Conservation (phyloP, 2,329 filamentous ascomycete species). For the Hysterium pulicare region DNA sequence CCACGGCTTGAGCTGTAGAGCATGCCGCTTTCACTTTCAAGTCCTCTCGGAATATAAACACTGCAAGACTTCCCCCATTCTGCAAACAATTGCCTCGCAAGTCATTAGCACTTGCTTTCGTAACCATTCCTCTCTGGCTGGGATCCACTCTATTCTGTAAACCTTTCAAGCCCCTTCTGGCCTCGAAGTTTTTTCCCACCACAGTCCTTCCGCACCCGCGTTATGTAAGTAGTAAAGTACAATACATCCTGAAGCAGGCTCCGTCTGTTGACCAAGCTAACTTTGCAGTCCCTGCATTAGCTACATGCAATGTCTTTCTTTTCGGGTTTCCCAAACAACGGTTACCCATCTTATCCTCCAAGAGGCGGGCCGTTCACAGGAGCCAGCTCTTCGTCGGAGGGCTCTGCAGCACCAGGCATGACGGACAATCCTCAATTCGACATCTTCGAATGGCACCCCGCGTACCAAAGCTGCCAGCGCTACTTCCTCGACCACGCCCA, state of each 20-base stretch:
- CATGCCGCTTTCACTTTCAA: slow-evolving; percentile 1
- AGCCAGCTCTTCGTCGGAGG: slow-evolving; percentile 6
- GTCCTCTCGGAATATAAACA: slow-evolving; percentile 23
- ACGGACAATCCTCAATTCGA: slow-evolving; percentile 58
- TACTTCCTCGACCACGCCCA: slow-evolving; percentile 94
- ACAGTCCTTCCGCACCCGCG: too few species aligned
- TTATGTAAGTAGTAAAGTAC: too few species aligned
- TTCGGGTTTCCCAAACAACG: slow-evolving; percentile 3
- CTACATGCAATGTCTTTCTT: slow-evolving; percentile 6
- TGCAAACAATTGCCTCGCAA: not conserved
- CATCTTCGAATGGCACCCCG: slow-evolving; percentile 89
- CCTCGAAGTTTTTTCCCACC: too few species aligned
- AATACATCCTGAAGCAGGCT: too few species aligned
- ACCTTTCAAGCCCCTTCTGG: too few species aligned
- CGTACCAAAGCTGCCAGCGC: slow-evolving; percentile 82
- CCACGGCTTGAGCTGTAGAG: slow-evolving; percentile 11
- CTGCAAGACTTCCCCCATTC: slow-evolving; percentile 14
- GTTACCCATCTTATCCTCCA: slow-evolving; percentile 5
- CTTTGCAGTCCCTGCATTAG: not conserved
- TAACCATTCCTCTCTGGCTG: too few species aligned
- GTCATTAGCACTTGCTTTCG: not conserved
- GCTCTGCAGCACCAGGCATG: slow-evolving; percentile 14
- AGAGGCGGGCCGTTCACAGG: slow-evolving; percentile 5
- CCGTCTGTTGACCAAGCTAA: not conserved
- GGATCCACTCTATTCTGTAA: too few species aligned